Evolutionary conservation across 257 asterid species (phyloP), one percentile per base, ranked within the genome.

Genomic region (Leptodermis oblonga): DNA sequence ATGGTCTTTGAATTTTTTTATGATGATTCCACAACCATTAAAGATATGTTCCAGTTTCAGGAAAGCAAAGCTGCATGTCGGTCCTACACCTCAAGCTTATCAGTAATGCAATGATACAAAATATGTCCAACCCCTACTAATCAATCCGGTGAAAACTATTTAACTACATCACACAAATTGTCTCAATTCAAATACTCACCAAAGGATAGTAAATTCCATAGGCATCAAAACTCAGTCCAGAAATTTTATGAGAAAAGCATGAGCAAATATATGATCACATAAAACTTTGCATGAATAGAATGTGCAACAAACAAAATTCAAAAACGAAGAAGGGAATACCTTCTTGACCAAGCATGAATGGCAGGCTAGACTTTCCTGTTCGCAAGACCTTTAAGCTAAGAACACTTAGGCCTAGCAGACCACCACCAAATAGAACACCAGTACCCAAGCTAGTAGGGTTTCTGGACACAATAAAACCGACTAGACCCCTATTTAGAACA

Each of bases 311-410:
- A 33, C 1, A 13, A 43, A 26, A 34, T 13, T 28, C 13, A 34
- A 46, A 30, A 7, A n/a, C 55, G 67, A 65, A 58, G 74, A 71
- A 69, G 22, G 64, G 34, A 68, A 41, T 79, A 90, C 98, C 97
- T 84, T 96, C 95, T 93, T 93, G 98, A 45, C 96, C 95, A 63
- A 90, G 75, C 74, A 88, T 93, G 77, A 82, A 93, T 4, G 97
- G 98, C 53, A 88, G 78, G 92, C 98, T 88, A 64, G 97, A 91
- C 73, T 93, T 88, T 79, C 98, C 96, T 83, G 83, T 87, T 66
- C 81, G 84, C 97, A 97, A 93, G 42, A 90, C 85, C 88, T 86
- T 90, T 77, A 93, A 76, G 80, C 98, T 90, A 61, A 82, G 54
- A 65, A 84, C 78, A 87, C 98, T 90, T 56, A 88, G 93, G 67